Base-by-base conservation (phyloP, 2,329 filamentous ascomycete genomes). In the Sarocladiaceae sp. region DNA sequence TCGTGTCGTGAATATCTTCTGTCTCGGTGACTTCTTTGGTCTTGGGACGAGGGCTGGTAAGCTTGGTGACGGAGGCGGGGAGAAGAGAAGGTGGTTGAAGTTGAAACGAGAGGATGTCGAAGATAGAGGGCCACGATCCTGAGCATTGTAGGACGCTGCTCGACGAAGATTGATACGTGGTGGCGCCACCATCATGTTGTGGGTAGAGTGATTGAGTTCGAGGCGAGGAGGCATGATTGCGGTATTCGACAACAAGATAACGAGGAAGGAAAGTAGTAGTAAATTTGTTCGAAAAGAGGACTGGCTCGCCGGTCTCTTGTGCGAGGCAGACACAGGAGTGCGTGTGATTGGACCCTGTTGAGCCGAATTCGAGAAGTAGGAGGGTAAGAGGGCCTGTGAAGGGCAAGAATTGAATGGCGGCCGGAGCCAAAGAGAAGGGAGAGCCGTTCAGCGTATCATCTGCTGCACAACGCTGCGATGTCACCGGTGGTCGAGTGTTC, bases 31-130 rank as follows among this genome's bases (percentile, higher is more conserved):
- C 67, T 86, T 84, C 62, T 84, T 79, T 62, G 82, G 81, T 55
- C 84, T 78, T 13, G 83, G 83, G 31, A 87, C 73, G 51, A 88
- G 75, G 13, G 82, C 83, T 12, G 86, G 88, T 48, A 91, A 78
- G 56, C 82, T 81, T 2, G 86, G 87, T 2, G 85, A 93, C 3
- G 86, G 85, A 23, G 86, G 88, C 1, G 77, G 77, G 23, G 81
- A 84, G 66, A 82, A 84, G 59, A 85, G 71, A 35, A 88, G 76
- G 56, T 88, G 82, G 60, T 84, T 84, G 68, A 87, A 84, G 66
- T 71, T 82, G 67, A 85, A 85, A 44, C 80, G 73, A 17, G 82
- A 83, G 29, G 77, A 85, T 23, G 76, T 85, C 48, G 80, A 80
- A 22, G 80, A 85, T 10, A 80, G 61, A 6, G 79, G 77, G 1